phyloP scores from a whole-genome alignment of 768 basidiomycete genomes.

The Boletellus ananiceps region DNA sequence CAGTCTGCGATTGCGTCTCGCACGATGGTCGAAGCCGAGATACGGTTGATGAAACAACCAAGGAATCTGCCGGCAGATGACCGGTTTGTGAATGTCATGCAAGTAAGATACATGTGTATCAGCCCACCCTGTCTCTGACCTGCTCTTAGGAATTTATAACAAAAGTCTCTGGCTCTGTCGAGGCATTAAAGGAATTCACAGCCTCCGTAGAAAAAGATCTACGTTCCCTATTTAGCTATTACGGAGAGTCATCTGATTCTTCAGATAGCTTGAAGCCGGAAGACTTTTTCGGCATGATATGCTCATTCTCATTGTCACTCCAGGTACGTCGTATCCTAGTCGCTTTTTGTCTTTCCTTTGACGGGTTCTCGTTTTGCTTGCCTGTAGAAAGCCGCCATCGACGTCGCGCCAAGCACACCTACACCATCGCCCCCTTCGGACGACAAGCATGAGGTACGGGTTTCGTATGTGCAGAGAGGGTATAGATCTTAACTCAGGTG shows the following conservation, averaged over 20 bases:
- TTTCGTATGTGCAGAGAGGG: background rate
- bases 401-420: constrained; percentile 33
- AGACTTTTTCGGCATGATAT: constrained; percentile 73
- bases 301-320: constrained; percentile 69
- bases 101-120: constrained; percentile 37
- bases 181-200: constrained; percentile 63
- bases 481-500: background rate
- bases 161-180: constrained; percentile 48
- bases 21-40: constrained; percentile 52
- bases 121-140: background rate
- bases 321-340: constrained; percentile 41
- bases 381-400: constrained; percentile 63
- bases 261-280: constrained; percentile 70
- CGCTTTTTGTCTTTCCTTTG: too few species aligned
- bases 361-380: background rate
- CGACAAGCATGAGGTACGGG: constrained; percentile 7
- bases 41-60: constrained; percentile 38
- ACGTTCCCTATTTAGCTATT: constrained; percentile 58
- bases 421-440: background rate
- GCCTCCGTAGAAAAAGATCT: constrained; percentile 56
- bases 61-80: constrained; percentile 42
- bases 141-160: constrained; percentile 23
- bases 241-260: constrained; percentile 67
- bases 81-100: constrained; percentile 64
- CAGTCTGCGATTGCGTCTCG: constrained; percentile 54